These are phyloP conservation scores for Colletotrichum nymphaeae DNA, from an alignment of 2,329 filamentous ascomycete genomes.

Conservation along the genomic window DNA sequence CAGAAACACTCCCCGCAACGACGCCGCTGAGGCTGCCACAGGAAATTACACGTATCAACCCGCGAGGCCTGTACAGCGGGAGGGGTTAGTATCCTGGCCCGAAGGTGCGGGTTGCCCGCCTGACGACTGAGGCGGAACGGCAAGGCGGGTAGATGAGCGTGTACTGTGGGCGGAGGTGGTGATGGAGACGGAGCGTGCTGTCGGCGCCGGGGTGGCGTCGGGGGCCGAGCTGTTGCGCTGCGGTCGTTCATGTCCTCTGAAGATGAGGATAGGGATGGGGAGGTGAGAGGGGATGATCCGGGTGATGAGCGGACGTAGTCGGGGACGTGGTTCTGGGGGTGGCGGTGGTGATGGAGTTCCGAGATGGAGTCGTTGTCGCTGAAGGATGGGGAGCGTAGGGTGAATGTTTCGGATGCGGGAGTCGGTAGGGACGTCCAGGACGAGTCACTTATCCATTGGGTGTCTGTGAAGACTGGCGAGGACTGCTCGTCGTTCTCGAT, in stretches of 20 bases:
- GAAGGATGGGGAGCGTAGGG: not conserved
- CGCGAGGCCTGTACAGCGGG: not conserved
- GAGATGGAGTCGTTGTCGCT: not conserved
- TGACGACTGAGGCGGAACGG: not conserved
- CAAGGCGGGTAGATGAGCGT: not conserved
- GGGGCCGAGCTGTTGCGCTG: not conserved
- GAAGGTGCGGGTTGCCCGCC: not conserved
- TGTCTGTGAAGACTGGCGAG: not conserved
- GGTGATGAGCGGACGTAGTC: not conserved
- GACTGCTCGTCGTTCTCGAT: not conserved
- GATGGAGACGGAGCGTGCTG: not conserved
- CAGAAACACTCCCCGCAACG: slow-evolving; percentile 2
- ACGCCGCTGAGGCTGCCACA: not conserved
- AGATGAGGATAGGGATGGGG: not conserved
- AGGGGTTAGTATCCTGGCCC: not conserved
- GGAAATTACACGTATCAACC: not conserved
- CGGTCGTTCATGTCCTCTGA: not conserved
- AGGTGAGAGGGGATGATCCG: not conserved
- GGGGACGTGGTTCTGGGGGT: not conserved
- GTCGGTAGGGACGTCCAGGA: not conserved
- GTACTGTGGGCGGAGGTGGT: not conserved
- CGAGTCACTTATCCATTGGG: not conserved
- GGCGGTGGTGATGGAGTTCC: not conserved
- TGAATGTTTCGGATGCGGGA: not conserved
- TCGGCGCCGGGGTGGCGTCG: not conserved